Percentiles rank a stretch among this genome's conserved stretches.
Evolutionary conservation across 768 basidiomycete genomes (phyloP).

Genomic region (Panaeolus papilionaceus): DNA sequence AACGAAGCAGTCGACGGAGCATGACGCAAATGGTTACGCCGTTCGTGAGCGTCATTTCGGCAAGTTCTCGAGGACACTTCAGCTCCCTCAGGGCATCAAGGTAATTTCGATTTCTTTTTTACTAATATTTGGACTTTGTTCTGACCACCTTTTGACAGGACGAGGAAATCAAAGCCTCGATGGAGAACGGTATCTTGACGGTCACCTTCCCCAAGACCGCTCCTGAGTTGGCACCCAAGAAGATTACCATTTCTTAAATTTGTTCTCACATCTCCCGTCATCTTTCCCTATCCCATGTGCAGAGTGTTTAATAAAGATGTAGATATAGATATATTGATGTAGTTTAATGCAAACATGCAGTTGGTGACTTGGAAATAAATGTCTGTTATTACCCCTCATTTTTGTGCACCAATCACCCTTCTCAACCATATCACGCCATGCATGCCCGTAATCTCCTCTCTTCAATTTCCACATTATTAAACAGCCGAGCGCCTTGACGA

Average conservation of each 20-base stretch:
- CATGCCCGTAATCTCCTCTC: too few relatives aligned
- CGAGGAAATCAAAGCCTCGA: slow-evolving; percentile 41
- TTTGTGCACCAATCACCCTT: too few relatives aligned
- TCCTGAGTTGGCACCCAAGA: slow-evolving; percentile 40
- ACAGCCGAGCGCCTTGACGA: too few relatives aligned
- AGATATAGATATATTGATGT: too few relatives aligned
- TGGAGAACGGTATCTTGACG: slow-evolving; percentile 57
- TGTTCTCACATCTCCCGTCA: too few relatives aligned
- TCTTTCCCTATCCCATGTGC: too few relatives aligned
- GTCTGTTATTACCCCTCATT: too few relatives aligned
- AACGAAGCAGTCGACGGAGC: slow-evolving; percentile 40
- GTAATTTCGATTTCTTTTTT: slow-evolving; percentile 35
- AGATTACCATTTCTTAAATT: slow-evolving; percentile 41
- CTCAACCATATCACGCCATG: too few relatives aligned
- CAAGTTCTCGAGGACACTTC: slow-evolving; percentile 51
- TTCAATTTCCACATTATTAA: too few relatives aligned
- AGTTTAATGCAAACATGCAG: too few relatives aligned
- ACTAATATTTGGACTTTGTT: background rate
- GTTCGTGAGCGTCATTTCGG: slow-evolving; percentile 61
- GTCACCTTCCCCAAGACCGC: slow-evolving; percentile 58
- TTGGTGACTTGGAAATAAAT: too few relatives aligned
- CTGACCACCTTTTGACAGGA: slow-evolving; percentile 38
- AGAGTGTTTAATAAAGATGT: too few relatives aligned
- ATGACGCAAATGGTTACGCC: slow-evolving; percentile 46
- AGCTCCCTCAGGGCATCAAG: slow-evolving; percentile 60